Evolutionary conservation across 1,284 basidiomycete genomes (phyloP).

Genomic region (Boletus holoroseus): DNA sequence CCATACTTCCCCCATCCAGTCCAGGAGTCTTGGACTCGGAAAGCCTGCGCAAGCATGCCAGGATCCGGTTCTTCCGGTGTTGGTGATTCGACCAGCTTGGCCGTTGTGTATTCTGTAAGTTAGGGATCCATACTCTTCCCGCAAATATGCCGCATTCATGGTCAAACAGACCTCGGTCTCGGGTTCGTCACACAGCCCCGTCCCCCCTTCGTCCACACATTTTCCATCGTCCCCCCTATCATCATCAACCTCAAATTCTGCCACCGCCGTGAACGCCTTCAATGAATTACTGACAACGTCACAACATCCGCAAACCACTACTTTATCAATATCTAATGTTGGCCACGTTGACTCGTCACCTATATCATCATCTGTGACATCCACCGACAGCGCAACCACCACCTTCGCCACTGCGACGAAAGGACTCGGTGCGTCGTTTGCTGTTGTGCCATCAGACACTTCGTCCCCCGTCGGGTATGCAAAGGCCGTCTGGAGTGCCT

Average conservation of each 20-base stretch:
- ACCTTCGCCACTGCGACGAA: neutral
- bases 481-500: neutral
- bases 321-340: neutral
- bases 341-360: neutral
- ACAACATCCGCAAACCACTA: neutral
- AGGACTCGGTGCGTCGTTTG: neutral
- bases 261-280: neutral
- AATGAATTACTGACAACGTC: neutral
- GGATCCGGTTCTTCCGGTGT: neutral
- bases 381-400: neutral
- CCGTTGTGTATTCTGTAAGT: neutral
- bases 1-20: neutral
- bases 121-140: neutral
- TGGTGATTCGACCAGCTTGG: neutral
- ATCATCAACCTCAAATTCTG: neutral
- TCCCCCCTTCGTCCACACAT: neutral
- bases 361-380: neutral
- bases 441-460: neutral
- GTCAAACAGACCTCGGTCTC: neutral
- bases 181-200: neutral
- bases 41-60: constrained; percentile 1
- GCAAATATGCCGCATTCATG: neutral
- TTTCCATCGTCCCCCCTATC: neutral
- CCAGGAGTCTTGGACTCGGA: neutral
- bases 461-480: neutral